Evolutionary conservation across 1,284 basidiomycete species (phyloP).

Genomic region (Trametes pubescens): DNA sequence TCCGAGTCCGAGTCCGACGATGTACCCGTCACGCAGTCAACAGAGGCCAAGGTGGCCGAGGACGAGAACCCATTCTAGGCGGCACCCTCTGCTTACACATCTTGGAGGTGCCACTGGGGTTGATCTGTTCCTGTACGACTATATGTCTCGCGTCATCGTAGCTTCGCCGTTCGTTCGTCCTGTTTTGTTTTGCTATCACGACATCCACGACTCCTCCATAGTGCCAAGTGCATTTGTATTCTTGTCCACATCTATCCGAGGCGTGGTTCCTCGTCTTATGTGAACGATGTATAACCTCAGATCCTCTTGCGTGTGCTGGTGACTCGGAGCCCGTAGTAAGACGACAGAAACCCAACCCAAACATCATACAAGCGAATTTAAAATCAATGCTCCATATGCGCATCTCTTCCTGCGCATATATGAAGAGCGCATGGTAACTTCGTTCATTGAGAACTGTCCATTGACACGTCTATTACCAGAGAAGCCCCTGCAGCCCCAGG

Average conservation of each 20-base stretch:
- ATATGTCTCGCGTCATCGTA: conserved; percentile 29
- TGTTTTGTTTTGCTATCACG: conserved; percentile 38
- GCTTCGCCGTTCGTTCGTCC: conserved; percentile 32
- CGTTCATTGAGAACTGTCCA: neutral
- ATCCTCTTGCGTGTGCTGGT: neutral
- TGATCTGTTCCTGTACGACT: conserved; percentile 35
- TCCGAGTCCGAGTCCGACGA: conserved; percentile 40
- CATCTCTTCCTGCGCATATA: no score
- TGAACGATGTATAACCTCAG: conserved; percentile 14
- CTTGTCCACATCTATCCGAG: conserved; percentile 27
- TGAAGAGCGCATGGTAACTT: neutral
- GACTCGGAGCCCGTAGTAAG: no score
- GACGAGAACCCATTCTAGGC: conserved; percentile 45
- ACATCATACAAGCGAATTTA: neutral
- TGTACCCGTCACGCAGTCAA: conserved; percentile 46
- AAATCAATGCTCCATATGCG: no score
- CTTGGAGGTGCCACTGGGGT: conserved; percentile 20
- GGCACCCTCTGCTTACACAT: conserved; percentile 6
- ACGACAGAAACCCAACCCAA: neutral
- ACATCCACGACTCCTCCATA: conserved; percentile 31
- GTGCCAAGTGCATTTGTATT: conserved; percentile 34
- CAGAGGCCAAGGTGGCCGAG: conserved; percentile 36
- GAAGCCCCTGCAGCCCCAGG: neutral
- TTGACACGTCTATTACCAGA: conserved; percentile 17
- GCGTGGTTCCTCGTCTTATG: conserved; percentile 32